phyloP scores from a whole-genome alignment of 768 basidiomycete genomes.

The Terana coerulea region DNA sequence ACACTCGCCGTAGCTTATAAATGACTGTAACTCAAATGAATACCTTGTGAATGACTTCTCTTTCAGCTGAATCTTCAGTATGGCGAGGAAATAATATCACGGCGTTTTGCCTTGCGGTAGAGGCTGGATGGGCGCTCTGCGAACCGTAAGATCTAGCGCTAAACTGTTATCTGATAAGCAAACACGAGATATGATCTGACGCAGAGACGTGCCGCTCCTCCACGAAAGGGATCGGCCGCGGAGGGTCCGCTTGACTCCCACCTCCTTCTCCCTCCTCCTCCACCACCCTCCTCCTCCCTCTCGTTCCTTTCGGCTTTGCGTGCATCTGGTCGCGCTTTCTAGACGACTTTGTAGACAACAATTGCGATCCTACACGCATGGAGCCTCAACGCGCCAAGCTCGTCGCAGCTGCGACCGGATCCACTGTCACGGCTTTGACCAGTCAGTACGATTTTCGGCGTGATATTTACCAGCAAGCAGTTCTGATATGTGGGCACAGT shows the following conservation, averaged over 20 bases:
- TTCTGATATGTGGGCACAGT: slow-evolving; percentile 47
- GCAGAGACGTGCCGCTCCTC: slow-evolving; percentile 1
- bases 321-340: background rate
- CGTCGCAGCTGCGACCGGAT: slow-evolving; percentile 74
- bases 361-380: slow-evolving; percentile 39
- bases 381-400: slow-evolving; percentile 77
- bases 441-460: slow-evolving; percentile 46
- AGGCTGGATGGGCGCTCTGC: background rate
- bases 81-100: background rate
- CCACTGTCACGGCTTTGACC: slow-evolving; percentile 77
- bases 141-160: background rate
- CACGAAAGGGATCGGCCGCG: background rate
- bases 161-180: slow-evolving; percentile 4
- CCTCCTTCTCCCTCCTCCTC: background rate
- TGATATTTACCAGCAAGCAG: slow-evolving; percentile 1
- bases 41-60: background rate
- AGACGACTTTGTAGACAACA: background rate
- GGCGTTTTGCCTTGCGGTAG: no score
- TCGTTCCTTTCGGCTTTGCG: no score
- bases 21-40: no score
- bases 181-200: background rate
- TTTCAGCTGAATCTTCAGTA: no score
- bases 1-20: no score
- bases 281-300: background rate
- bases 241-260: background rate